A percentile compares a stretch with the other conserved stretches of the same genome.
Conservation (phyloP, 2,329 filamentous ascomycete species). For the Aspergillus sp. region DNA sequence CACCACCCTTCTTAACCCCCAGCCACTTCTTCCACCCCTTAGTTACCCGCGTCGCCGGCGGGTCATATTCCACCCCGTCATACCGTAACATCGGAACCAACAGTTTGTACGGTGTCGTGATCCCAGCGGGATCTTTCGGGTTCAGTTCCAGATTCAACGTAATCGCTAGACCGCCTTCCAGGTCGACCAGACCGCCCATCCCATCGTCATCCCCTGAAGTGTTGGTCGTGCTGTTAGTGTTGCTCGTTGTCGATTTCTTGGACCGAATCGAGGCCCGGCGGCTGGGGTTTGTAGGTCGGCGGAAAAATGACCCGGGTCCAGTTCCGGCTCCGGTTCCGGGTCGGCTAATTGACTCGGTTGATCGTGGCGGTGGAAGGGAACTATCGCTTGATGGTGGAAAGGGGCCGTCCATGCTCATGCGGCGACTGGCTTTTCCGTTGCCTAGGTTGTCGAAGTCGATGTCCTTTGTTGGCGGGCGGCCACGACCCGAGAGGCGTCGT, state of each 20-base stretch:
- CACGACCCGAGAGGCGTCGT: slow-evolving; percentile 42
- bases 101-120: slow-evolving; percentile 79
- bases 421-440: slow-evolving; percentile 16
- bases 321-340: too few relatives aligned
- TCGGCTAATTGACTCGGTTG: slow-evolving; percentile 10
- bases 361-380: slow-evolving; percentile 23
- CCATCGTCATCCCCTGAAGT: slow-evolving; percentile 37
- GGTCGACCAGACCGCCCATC: slow-evolving; percentile 57
- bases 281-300: slow-evolving; percentile 63
- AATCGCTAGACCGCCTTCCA: slow-evolving; percentile 79
- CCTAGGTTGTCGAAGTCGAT: slow-evolving; percentile 28
- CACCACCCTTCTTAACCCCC: slow-evolving; percentile 16
- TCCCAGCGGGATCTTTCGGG: slow-evolving; percentile 75
- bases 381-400: slow-evolving; percentile 24
- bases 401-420: slow-evolving; percentile 31
- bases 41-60: slow-evolving; percentile 26
- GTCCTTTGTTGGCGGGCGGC: slow-evolving; percentile 36
- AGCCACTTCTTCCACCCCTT: slow-evolving; percentile 38
- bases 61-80: slow-evolving; percentile 36
- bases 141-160: slow-evolving; percentile 85
- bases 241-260: slow-evolving; percentile 52
- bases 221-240: slow-evolving; percentile 39
- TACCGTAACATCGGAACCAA: slow-evolving; percentile 69
- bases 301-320: slow-evolving; percentile 50
- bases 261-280: slow-evolving; percentile 5